These are phyloP conservation scores for Corchorus olitorius DNA, from an alignment of 345 rosid genomes.

Conservation along the genomic window DNA sequence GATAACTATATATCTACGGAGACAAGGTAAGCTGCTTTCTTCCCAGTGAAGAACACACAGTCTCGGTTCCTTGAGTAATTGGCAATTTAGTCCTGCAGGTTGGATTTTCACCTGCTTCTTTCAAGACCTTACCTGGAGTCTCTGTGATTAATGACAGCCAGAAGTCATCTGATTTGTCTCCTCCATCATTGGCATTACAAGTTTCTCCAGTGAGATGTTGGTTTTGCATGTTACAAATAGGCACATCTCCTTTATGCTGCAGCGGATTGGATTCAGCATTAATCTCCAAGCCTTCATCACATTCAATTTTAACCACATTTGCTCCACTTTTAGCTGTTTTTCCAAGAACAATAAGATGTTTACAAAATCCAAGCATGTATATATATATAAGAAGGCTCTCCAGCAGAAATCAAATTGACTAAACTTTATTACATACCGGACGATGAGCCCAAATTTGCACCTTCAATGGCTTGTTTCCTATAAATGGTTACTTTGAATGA, in stretches of 20 bases:
- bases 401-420: not conserved
- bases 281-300: not conserved
- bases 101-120: not conserved
- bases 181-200: not conserved
- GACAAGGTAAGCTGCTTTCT: not conserved
- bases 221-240: not conserved
- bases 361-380: not conserved
- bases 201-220: not conserved
- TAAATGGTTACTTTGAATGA: constrained; percentile 27
- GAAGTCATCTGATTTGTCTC: constrained; percentile 5
- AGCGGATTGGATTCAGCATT: not conserved
- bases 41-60: not conserved
- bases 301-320: not conserved
- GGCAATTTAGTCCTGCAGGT: too few species aligned
- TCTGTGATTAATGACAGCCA: not conserved
- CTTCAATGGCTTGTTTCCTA: not conserved
- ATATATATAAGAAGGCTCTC: too few species aligned
- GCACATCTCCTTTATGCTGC: not conserved
- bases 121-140: not conserved
- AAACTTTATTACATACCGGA: not conserved
- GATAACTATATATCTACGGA: not conserved
- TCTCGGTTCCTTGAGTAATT: too few species aligned
- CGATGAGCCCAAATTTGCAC: not conserved
- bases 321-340: not conserved
- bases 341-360: not conserved